phyloP scores from a whole-genome alignment of 1,139 yeast genomes.

The Taiozyma onychis region DNA sequence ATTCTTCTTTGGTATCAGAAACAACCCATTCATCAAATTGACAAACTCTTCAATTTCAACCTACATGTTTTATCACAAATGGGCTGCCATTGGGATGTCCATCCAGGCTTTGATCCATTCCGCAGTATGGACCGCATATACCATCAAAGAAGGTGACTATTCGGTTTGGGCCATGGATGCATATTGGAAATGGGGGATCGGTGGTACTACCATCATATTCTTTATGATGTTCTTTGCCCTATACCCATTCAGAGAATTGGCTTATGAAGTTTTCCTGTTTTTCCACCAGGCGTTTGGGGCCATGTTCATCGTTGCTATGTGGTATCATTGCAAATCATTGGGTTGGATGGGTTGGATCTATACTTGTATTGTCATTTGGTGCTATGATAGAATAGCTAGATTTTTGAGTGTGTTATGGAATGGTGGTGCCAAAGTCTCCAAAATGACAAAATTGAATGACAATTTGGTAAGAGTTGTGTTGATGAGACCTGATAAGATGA shows the following conservation, averaged over 20 bases:
- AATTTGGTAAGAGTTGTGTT: constrained; percentile 34
- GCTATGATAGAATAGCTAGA: constrained; percentile 33
- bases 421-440: constrained; percentile 35
- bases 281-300: constrained; percentile 33
- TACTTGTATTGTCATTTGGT: constrained; percentile 34
- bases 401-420: constrained; percentile 27
- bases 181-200: constrained; percentile 41
- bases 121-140: constrained; percentile 40
- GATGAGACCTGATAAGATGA: constrained; percentile 26
- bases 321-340: constrained; percentile 32
- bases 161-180: constrained; percentile 24
- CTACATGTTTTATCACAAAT: constrained; percentile 43
- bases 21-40: constrained; percentile 47
- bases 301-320: constrained; percentile 33
- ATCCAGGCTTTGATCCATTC: constrained; percentile 42
- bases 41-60: constrained; percentile 44
- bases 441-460: constrained; percentile 27
- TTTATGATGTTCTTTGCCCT: constrained; percentile 41
- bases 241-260: constrained; percentile 37
- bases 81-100: constrained; percentile 33
- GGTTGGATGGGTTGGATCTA: constrained; percentile 44
- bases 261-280: constrained; percentile 38
- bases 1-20: constrained; percentile 53
- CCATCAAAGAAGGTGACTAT: constrained; percentile 28
- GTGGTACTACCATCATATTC: constrained; percentile 37